phyloP scores from a whole-genome alignment of 495 filamentous ascomycete species.

The Bacidia gigantensis region DNA sequence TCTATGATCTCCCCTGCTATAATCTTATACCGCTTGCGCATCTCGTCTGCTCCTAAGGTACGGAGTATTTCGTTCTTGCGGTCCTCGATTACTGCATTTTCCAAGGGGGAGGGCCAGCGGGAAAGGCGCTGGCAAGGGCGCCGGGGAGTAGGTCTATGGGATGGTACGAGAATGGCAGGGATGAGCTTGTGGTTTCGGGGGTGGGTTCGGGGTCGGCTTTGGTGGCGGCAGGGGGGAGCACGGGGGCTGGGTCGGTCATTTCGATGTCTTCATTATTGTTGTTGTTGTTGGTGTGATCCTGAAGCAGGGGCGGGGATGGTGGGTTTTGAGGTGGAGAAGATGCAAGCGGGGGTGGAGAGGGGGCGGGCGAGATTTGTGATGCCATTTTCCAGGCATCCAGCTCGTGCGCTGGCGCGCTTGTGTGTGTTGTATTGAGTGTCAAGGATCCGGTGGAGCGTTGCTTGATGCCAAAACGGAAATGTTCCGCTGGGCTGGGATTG shows the following conservation, averaged over 20 bases:
- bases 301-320: slow-evolving; percentile 7
- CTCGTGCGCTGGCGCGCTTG: no score
- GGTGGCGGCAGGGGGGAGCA: not conserved
- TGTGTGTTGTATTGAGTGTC: no score
- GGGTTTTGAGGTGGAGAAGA: not conserved
- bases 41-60: slow-evolving; percentile 11
- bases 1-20: slow-evolving; percentile 7
- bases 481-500: no score
- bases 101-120: slow-evolving; percentile 3
- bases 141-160: not conserved
- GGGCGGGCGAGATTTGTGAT: slow-evolving; percentile 9
- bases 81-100: slow-evolving; percentile 9
- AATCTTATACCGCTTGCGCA: slow-evolving; percentile 11
- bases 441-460: no score
- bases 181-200: not conserved
- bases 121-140: not conserved
- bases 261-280: no score
- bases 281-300: no score
- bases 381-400: no score
- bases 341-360: not conserved
- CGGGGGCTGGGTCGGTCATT: not conserved
- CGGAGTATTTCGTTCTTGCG: slow-evolving; percentile 11
- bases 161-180: not conserved
- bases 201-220: not conserved
- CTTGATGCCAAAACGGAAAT: no score